A percentile compares a stretch with the other conserved stretches of the same genome.
Evolutionary conservation across 2,329 filamentous ascomycete species (phyloP).

Genomic region (Aureobasidium sp.): DNA sequence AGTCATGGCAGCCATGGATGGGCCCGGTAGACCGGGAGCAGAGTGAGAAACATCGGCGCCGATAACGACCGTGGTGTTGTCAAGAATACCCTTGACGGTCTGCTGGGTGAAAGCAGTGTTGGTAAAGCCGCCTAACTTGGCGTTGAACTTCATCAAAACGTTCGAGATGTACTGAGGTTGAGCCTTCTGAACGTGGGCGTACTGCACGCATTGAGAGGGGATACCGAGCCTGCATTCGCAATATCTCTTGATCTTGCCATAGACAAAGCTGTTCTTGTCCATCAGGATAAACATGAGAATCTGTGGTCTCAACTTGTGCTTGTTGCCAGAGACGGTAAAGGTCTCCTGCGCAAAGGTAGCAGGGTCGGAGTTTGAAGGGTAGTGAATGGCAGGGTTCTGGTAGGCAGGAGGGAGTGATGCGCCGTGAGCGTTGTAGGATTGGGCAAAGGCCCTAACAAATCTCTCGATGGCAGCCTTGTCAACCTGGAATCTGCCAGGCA

Average conservation of each 20-base stretch:
- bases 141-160: constrained; percentile 93
- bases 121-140: constrained; percentile 83
- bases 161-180: constrained; percentile 86
- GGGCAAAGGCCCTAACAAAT: constrained; percentile 56
- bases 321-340: constrained; percentile 49
- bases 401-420: constrained; percentile 43
- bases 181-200: constrained; percentile 59
- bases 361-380: constrained; percentile 24
- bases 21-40: constrained; percentile 56
- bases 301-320: constrained; percentile 55
- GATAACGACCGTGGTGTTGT: constrained; percentile 67
- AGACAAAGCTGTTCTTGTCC: constrained; percentile 63
- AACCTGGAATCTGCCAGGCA: constrained; percentile 44
- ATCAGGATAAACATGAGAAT: constrained; percentile 73
- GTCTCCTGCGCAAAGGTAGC: constrained; percentile 32
- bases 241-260: constrained; percentile 82
- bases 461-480: constrained; percentile 40
- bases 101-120: constrained; percentile 40
- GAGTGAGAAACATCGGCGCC: constrained; percentile 88
- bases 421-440: constrained; percentile 55
- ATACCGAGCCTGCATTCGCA: constrained; percentile 81
- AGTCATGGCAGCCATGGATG: constrained; percentile 82
- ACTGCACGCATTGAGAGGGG: constrained; percentile 74
- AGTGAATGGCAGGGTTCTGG: constrained; percentile 36
- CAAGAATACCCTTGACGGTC: constrained; percentile 27